phyloP scores from a whole-genome alignment of 257 asterid species.

The Penstemon barbatus region DNA sequence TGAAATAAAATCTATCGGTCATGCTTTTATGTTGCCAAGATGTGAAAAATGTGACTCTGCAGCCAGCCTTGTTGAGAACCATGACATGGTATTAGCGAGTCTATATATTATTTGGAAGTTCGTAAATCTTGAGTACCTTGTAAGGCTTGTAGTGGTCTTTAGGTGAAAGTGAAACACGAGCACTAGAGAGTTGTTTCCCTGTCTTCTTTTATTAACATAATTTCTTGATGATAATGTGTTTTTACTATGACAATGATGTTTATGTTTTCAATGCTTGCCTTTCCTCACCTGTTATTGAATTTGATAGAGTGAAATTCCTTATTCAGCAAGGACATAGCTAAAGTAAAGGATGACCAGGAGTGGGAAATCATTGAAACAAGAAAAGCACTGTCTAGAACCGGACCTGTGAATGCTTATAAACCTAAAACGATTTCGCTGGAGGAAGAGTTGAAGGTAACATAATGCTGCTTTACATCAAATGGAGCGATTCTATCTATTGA shows the following conservation, averaged over 20 bases:
- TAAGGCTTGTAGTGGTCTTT: no score
- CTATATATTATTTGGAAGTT: no score
- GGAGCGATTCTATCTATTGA: not conserved
- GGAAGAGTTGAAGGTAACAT: slow-evolving; percentile 80
- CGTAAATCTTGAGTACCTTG: no score
- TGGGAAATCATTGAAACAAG: slow-evolving; percentile 91
- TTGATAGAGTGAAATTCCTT: slow-evolving; percentile 26
- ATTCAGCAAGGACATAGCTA: slow-evolving; percentile 91
- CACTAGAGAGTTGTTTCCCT: not conserved
- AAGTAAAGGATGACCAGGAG: slow-evolving; percentile 83
- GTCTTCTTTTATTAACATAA: not conserved
- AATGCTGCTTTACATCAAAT: slow-evolving; percentile 16
- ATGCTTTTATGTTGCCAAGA: no score
- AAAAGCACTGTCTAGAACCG: slow-evolving; percentile 80
- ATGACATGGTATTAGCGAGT: no score
- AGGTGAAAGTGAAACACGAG: no score
- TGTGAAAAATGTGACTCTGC: no score
- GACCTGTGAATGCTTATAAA: slow-evolving; percentile 75
- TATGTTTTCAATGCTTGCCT: not conserved
- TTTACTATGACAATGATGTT: slow-evolving; percentile 5
- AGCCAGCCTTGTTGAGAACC: no score
- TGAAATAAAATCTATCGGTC: no score
- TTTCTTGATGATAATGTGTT: no score
- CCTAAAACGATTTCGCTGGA: slow-evolving; percentile 77
- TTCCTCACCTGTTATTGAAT: not conserved